A percentile compares a stretch with the other conserved stretches of the same genome.
Conservation (phyloP, 2,329 filamentous ascomycete species). For the Nothomitra cinnamomea region DNA sequence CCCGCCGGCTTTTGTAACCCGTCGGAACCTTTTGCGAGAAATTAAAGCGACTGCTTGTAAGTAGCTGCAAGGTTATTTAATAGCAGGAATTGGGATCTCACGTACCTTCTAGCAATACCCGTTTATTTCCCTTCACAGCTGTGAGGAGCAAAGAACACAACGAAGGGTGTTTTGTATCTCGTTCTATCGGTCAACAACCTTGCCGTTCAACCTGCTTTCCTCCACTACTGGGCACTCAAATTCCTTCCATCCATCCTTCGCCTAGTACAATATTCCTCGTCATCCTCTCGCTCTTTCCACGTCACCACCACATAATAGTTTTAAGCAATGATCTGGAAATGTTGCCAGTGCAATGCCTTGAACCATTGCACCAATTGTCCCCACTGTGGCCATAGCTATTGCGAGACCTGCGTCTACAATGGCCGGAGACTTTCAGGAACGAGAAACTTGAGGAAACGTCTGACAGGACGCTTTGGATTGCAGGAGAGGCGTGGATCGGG, state of each 20-base stretch:
- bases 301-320: not conserved
- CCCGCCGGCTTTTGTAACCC: no score
- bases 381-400: conserved; percentile 1
- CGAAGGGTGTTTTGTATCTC: no score
- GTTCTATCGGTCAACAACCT: no score
- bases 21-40: no score
- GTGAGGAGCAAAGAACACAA: no score
- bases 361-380: conserved; percentile 1
- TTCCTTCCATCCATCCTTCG: not conserved
- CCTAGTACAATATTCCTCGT: not conserved
- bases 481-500: not conserved
- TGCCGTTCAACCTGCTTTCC: no score
- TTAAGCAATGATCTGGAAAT: conserved; percentile 1
- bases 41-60: no score
- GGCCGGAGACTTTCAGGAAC: not conserved
- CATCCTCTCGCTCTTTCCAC: not conserved
- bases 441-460: not conserved
- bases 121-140: no score
- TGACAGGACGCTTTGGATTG: not conserved
- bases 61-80: no score
- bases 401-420: not conserved
- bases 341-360: not conserved
- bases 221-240: no score
- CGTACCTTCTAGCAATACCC: no score
- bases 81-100: no score